Base-by-base conservation (phyloP, 1,284 basidiomycete genomes). In the Ceratobasidium sp. region DNA sequence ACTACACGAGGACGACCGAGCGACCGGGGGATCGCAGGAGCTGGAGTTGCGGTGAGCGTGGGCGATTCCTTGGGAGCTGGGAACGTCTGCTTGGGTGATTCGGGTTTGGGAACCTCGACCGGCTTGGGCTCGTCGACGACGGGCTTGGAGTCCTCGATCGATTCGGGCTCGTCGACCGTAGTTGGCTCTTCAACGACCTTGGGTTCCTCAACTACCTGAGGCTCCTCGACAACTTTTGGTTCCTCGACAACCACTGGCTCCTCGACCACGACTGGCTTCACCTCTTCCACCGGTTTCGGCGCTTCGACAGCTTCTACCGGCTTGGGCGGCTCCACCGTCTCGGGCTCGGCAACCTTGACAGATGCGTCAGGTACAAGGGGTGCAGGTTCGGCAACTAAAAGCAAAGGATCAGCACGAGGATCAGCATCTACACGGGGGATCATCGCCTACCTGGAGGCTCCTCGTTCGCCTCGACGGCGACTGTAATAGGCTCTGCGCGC, bases 1-100 rank as follows among this genome's bases (percentile, higher is more conserved):
- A 67, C 48, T 30, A 67, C 62, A n/a, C 62, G 62, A 16, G 62
- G 62, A 21, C 62, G 62, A 16, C 45, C 61, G 21, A 67, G 62
- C 16, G 62, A 53, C 50, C 55, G 53, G 50, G 62, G 62, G 23
- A 36, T 21, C 32, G 48, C 23, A 14, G 48, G 50, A 16, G 62
- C n/a, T 18, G 48, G 39, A 9, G 30, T 26, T 9, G n/a, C n/a
- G 18, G 30, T 36, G 59, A 36, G 36, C 23, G 36, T 10, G 21
- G 26, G 39, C 18, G 36, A 46, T 5, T 32, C 32, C 18, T 52
- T 36, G 32, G 50, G 50, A 28, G 50, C 30, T 10, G 50, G 26
- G 28, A 53, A 53, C 3, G 23, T 53, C 50, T 41, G 62, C 18
- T 34, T 64, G 18, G 50, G 36, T 23, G 36, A 43, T 45, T 39